Evolutionary conservation across 1,139 yeast genomes (phyloP), one percentile per base, ranked within the genome.

Genomic region (Kodamaea suecica): DNA sequence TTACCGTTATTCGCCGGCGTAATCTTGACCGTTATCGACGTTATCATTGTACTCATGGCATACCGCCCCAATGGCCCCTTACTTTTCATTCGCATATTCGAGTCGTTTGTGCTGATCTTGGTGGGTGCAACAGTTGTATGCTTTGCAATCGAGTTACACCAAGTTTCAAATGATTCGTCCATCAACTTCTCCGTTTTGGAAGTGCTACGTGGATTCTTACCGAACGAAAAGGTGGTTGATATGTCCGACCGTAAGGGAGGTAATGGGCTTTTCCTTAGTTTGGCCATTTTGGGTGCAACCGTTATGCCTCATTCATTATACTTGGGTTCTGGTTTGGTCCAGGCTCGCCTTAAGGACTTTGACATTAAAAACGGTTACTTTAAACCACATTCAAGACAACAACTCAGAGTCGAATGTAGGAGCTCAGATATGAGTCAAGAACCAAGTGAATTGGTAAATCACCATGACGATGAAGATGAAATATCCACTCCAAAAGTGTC

Each of bases 301-400:
- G 95, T 92, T 20, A 92, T 92, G 98, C 98, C 98, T 3, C 98
- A 92, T 57, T 84, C 95, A 1, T 66, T 92, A 30, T 92, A 85
- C 54, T 66, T 92, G 38, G 98, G 98, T 1, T 84, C 95, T 0
- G 95, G 97, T 1, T 71, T 92, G 38, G 97, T 92, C 7, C 96
- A 90, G 56, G 84, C 97, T 2, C 74, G 98, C 41, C 67, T 92
- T 42, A 73, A 79, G 45, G 96, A 88, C 30, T 90, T 72, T 51
- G 98, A 92, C 57, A 58, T 76, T 11, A 75, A 78, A 49, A 68
- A 78, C 45, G 90, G 88, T 13, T 63, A 64, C 52, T 25, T 12
- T 13, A 10, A 25, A 15, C 28, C 28, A 25, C 11, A 13, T 5
- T n/a, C n/a, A n/a, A 25, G 28, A 13, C 13, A n/a, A 6, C 28